Conservation (phyloP, 225 moss, liverwort and hornwort genomes). For the Physcomitrium patens region DNA sequence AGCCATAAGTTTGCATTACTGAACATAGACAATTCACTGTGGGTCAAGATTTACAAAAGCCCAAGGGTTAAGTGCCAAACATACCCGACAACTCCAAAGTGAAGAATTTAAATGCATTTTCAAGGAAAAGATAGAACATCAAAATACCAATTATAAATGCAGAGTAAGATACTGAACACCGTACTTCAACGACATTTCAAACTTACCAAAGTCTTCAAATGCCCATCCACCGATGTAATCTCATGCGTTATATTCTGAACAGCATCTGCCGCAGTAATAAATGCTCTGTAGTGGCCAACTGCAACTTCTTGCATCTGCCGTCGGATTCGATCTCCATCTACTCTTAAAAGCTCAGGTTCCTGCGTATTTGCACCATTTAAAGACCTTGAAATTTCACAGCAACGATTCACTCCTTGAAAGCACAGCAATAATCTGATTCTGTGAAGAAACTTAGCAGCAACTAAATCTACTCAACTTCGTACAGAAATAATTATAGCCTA, state of each 20-base stretch:
- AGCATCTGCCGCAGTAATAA: conserved; percentile 95
- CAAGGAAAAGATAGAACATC: too few relatives aligned
- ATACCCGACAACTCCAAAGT: too few relatives aligned
- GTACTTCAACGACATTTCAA: neutral
- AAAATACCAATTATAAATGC: too few relatives aligned
- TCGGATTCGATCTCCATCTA: conserved; percentile 93
- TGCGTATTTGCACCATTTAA: conserved; percentile 38
- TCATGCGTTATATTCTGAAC: conserved; percentile 89
- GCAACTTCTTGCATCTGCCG: conserved; percentile 99
- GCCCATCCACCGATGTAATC: conserved; percentile 86
- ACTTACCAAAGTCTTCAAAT: conserved; percentile 75
- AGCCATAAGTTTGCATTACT: neutral
- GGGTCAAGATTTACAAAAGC: too few relatives aligned
- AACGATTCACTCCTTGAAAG: neutral
- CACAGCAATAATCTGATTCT: neutral
- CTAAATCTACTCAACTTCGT: neutral
- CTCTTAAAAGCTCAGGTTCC: conserved; percentile 92
- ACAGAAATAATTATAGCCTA: too few relatives aligned
- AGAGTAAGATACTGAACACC: neutral
- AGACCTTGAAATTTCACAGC: conserved; percentile 2
- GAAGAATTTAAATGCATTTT: too few relatives aligned
- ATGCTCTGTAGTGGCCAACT: conserved; percentile 90
- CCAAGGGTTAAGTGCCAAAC: too few relatives aligned
- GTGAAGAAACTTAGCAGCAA: neutral
- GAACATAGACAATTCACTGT: neutral